These are phyloP conservation scores for Metschnikowia matae DNA, from an alignment of 805 yeast genomes.

Conservation along the genomic window DNA sequence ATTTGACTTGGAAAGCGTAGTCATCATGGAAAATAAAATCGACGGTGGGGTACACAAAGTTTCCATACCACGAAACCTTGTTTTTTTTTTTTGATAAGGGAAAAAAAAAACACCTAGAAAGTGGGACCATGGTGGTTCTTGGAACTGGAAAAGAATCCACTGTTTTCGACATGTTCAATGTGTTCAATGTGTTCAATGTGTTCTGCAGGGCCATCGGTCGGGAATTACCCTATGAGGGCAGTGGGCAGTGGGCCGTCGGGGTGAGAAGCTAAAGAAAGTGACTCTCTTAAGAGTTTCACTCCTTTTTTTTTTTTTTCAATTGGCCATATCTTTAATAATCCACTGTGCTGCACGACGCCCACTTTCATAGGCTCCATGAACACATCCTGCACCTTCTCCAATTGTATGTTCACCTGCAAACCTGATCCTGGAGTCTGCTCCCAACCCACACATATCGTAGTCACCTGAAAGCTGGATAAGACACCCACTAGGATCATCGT, in stretches of 20 bases:
- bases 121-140: too few species aligned
- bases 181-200: slow-evolving; percentile 58
- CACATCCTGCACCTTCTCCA: slow-evolving; percentile 85
- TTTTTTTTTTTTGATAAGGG: too few species aligned
- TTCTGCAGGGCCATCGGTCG: slow-evolving; percentile 64
- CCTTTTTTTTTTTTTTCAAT: too few species aligned
- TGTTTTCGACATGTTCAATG: slow-evolving; percentile 70
- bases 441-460: slow-evolving; percentile 30
- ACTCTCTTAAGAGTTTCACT: too few species aligned
- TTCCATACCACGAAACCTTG: too few species aligned
- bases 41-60: too few species aligned
- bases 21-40: too few species aligned
- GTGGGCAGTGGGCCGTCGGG: slow-evolving; percentile 62
- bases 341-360: slow-evolving; percentile 56
- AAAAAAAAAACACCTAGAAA: too few species aligned
- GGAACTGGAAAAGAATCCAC: slow-evolving; percentile 82
- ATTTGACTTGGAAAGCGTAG: too few species aligned
- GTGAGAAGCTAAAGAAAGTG: too few species aligned
- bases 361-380: slow-evolving; percentile 84
- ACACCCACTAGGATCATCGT: slow-evolving; percentile 64
- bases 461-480: slow-evolving; percentile 56
- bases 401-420: slow-evolving; percentile 93
- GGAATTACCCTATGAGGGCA: slow-evolving; percentile 60
- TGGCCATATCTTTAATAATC: slow-evolving; percentile 18
- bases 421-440: slow-evolving; percentile 51